Conservation (phyloP, 169 alveolate species). For the Neospora caninum region DNA sequence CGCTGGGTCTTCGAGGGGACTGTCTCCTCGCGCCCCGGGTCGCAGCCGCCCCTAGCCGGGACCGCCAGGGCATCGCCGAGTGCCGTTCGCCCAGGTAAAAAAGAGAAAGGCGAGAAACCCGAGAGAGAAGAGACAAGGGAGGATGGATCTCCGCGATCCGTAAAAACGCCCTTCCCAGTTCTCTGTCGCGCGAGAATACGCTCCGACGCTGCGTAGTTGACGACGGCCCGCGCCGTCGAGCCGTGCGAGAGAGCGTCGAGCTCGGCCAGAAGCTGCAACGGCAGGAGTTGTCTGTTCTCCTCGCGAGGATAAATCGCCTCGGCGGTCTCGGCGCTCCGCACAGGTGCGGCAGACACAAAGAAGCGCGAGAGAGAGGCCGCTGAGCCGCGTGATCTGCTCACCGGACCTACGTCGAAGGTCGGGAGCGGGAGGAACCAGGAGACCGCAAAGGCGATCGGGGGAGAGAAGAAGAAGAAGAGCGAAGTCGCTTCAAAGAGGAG, state of each 20-base stretch:
- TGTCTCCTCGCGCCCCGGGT: background rate
- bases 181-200: background rate
- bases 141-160: no score
- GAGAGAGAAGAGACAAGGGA: no score
- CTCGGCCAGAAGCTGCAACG: background rate
- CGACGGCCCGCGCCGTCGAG: constrained; percentile 4
- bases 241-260: background rate
- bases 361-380: background rate
- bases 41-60: no score
- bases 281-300: background rate
- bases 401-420: background rate
- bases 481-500: background rate
- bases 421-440: constrained; percentile 13
- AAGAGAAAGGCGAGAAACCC: no score
- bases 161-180: background rate
- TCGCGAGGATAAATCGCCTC: no score
- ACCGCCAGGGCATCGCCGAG: no score
- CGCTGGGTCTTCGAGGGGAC: background rate
- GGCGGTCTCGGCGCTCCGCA: no score
- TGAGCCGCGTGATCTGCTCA: background rate
- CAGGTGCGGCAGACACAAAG: no score
- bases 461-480: background rate
- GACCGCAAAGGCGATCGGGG: background rate
- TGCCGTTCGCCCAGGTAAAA: no score
- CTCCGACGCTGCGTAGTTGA: background rate